These are phyloP conservation scores for Chalciporus sp. DNA, from an alignment of 1,284 basidiomycete genomes.

Conservation along the genomic window DNA sequence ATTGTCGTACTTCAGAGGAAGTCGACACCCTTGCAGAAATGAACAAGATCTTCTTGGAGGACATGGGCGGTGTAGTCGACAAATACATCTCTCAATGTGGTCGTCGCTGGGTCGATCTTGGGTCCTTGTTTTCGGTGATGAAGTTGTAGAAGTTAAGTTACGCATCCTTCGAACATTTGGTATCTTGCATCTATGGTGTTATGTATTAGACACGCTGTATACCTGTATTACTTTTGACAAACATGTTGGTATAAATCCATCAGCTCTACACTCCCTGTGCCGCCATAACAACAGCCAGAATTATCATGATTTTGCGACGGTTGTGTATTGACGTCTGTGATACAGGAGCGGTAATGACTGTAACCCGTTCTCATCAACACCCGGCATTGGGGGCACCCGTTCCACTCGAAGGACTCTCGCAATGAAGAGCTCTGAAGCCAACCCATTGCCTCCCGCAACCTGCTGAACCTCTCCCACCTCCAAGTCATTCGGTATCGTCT, in stretches of 20 bases:
- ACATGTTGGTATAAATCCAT: conserved; percentile 11
- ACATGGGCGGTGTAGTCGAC: conserved; percentile 62
- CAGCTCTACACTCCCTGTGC: background rate
- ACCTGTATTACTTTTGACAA: conserved; percentile 1
- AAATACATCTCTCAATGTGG: conserved; percentile 85
- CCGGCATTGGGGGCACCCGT: conserved; percentile 14
- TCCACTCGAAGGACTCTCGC: conserved; percentile 51
- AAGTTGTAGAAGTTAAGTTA: conserved; percentile 40
- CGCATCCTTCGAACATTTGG: background rate
- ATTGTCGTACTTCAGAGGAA: conserved; percentile 47
- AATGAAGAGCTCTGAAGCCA: conserved; percentile 47
- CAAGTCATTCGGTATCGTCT: background rate
- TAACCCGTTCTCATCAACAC: conserved; percentile 17
- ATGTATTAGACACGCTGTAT: conserved; percentile 14
- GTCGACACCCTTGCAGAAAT: conserved; percentile 49
- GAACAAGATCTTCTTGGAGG: conserved; percentile 54
- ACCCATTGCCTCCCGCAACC: conserved; percentile 14
- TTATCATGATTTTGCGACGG: conserved; percentile 27
- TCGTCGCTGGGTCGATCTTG: conserved; percentile 83
- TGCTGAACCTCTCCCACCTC: conserved; percentile 15
- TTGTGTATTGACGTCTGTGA: conserved; percentile 47
- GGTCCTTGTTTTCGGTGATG: conserved; percentile 74
- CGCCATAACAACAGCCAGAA: background rate
- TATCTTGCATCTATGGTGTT: background rate
- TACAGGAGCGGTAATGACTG: conserved; percentile 47